Base-by-base conservation (phyloP, 768 basidiomycete species). In the Xerocomellus chrysenteron region DNA sequence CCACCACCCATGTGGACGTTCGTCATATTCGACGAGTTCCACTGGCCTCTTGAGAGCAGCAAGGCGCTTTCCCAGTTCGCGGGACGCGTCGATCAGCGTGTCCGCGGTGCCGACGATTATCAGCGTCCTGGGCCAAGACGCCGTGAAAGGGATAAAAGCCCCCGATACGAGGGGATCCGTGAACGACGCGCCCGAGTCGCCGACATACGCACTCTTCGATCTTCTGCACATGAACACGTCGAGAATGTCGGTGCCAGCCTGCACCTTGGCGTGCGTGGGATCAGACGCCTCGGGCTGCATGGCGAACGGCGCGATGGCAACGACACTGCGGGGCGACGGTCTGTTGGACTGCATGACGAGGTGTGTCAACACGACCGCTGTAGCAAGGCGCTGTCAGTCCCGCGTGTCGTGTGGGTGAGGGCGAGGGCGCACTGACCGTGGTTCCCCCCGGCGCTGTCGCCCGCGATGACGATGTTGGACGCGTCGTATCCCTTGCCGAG, bases 321-420 rank as follows among this genome's bases (percentile, higher is more conserved):
- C 72, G 59, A 90, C 70, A 57, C 87, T 83, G 0, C 71, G 67
- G 42, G 83, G 82, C 36, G 86, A 73, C 4, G 74, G 72, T 43
- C 73, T 43, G 65, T 17, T 81, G 26, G 84, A 83, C 71, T 88
- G 86, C 56, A 78, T 73, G 40, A 82, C 68, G 24, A 71, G 63
- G 37, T 69, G 68, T 11, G 35, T 16, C 14, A 36, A 7, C 35
- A 36, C 35, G 35, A 36, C 5, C 35, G 35, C 35, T 36, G 35
- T 36, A 21, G 21, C 10, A 14, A 44, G 21, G 21, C 2, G n/a
- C 10, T 39, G 53, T 55, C 42, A 62, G 30, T 35, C 0, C 3
- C 5, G 17, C 7, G 24, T 19, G 6, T 10, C 32, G 5, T 5
- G 6, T 28, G 2, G 26, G 7, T 0, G 24, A 17, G 0, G 30